phyloP scores from a whole-genome alignment of 2,329 filamentous ascomycete species.

The Ramularia endophylla region DNA sequence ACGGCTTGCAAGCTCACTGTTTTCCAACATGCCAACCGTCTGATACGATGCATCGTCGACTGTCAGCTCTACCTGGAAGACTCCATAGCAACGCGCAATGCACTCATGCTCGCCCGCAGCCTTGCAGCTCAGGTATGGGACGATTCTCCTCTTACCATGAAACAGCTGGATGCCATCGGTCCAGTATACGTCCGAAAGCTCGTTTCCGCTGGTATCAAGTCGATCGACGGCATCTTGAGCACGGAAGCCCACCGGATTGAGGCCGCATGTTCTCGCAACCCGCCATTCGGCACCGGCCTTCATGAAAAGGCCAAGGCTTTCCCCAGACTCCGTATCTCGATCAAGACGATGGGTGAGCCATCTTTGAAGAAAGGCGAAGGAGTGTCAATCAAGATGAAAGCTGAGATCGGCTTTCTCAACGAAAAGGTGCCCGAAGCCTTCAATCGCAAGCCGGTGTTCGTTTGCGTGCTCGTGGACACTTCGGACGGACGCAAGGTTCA shows the following conservation, averaged over 20 bases:
- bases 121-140: conserved; percentile 77
- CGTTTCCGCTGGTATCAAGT: conserved; percentile 62
- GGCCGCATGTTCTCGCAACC: conserved; percentile 67
- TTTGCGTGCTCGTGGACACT: conserved; percentile 69
- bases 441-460: conserved; percentile 56
- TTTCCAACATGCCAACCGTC: conserved; percentile 62
- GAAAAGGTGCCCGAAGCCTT: conserved; percentile 55
- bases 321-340: conserved; percentile 57
- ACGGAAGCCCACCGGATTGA: conserved; percentile 70
- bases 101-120: conserved; percentile 71
- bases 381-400: conserved; percentile 57
- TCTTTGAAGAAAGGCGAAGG: conserved; percentile 34
- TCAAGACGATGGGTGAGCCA: conserved; percentile 46
- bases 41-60: conserved; percentile 71
- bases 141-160: conserved; percentile 69
- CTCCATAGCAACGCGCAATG: conserved; percentile 59
- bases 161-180: conserved; percentile 76
- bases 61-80: conserved; percentile 61
- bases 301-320: conserved; percentile 62
- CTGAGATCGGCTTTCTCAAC: conserved; percentile 67
- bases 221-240: conserved; percentile 62
- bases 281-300: conserved; percentile 71
- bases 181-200: conserved; percentile 69
- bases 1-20: conserved; percentile 56
- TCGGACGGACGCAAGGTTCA: conserved; percentile 64